Conservation (phyloP, 306 rosid species). For the Erythrophleum fordii region DNA sequence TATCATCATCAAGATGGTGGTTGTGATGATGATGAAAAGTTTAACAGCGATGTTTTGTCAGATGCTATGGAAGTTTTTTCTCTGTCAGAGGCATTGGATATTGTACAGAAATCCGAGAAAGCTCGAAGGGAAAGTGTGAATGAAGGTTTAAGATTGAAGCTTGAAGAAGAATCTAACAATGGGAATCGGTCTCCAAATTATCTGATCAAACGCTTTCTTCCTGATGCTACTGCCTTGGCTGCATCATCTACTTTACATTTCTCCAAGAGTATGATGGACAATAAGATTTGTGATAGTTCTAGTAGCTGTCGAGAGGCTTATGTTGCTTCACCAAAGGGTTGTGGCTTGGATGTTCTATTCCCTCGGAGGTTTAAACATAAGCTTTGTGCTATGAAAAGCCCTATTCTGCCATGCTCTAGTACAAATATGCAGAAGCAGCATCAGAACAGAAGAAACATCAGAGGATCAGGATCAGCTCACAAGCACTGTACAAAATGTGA, state of each 20-base stretch:
- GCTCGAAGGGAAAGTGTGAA: constrained; percentile 24
- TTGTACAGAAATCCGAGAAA: constrained; percentile 62
- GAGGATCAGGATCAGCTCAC: constrained; percentile 42
- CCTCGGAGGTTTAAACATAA: constrained; percentile 78
- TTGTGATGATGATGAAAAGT: constrained; percentile 5
- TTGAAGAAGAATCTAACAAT: constrained; percentile 50
- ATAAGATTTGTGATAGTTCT: constrained; percentile 34
- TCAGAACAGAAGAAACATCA: constrained; percentile 45
- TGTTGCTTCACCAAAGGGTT: constrained; percentile 62
- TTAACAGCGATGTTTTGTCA: constrained; percentile 29
- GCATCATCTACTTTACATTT: constrained; percentile 56
- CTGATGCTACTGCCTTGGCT: constrained; percentile 83
- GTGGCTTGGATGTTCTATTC: constrained; percentile 64
- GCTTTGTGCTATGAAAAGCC: constrained; percentile 68
- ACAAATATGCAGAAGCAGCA: constrained; percentile 44
- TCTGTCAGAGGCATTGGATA: constrained; percentile 84
- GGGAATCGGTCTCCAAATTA: constrained; percentile 67
- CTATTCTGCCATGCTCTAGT: constrained; percentile 49
- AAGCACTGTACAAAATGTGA: constrained; percentile 45
- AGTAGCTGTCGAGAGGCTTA: constrained; percentile 39
- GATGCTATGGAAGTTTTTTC: constrained; percentile 73
- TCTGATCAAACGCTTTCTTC: constrained; percentile 84
- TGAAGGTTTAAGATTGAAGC: constrained; percentile 52
- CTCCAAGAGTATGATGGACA: constrained; percentile 23
- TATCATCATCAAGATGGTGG: constrained; percentile 24